Conservation (phyloP, 1,284 basidiomycete species). For the Trametes sp. region DNA sequence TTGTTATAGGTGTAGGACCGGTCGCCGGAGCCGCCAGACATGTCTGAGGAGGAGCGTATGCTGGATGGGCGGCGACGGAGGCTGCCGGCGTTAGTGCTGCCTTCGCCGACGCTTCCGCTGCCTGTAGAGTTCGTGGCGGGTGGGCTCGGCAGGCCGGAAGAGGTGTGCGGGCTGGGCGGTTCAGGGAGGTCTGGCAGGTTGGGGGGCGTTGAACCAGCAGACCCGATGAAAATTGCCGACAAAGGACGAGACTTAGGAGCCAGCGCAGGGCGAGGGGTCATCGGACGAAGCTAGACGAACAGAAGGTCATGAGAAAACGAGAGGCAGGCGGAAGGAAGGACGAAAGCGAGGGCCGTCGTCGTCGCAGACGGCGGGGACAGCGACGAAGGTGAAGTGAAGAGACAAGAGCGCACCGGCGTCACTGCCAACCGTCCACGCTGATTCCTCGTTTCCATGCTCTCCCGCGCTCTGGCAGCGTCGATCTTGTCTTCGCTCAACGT, state of each 20-base stretch:
- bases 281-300: constrained; percentile 36
- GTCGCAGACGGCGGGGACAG: constrained; percentile 36
- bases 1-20: constrained; percentile 34
- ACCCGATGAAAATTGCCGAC: constrained; percentile 57
- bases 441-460: constrained; percentile 31
- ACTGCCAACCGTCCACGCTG: constrained; percentile 22
- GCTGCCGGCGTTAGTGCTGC: constrained; percentile 58
- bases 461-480: constrained; percentile 20
- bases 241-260: constrained; percentile 47
- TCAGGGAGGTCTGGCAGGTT: constrained; percentile 70
- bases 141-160: constrained; percentile 74
- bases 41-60: constrained; percentile 39
- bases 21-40: constrained; percentile 45
- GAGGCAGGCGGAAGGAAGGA: constrained; percentile 34
- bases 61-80: constrained; percentile 49
- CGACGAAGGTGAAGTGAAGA: constrained; percentile 33
- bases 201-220: constrained; percentile 42
- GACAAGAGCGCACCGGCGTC: constrained; percentile 32
- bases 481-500: constrained; percentile 21
- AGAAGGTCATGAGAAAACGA: constrained; percentile 40
- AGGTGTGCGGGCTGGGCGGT: constrained; percentile 65
- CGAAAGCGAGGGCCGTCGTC: constrained; percentile 34
- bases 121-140: constrained; percentile 84
- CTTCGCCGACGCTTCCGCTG: constrained; percentile 75
- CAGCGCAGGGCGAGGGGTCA: constrained; percentile 44